Evolutionary conservation across 106 monocot genomes (phyloP), one percentile per base, ranked within the genome.

Genomic region (Xerophyta viscosa): DNA sequence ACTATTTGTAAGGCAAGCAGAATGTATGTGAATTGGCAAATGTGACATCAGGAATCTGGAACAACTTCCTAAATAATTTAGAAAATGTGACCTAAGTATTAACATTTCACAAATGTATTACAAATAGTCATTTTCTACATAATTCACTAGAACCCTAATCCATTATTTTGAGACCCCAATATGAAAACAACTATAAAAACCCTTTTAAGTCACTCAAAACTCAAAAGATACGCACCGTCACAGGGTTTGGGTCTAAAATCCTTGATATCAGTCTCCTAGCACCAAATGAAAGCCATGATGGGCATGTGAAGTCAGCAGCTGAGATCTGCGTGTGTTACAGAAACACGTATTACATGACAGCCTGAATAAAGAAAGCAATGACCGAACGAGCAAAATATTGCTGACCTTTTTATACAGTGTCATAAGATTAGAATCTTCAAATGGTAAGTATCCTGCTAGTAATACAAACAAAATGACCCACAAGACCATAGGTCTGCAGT

Each of bases 401-500:
- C 73, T 72, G 71, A 91, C 91, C 59, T 85, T 91, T 50, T 85
- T 85, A 64, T 85, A 85, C 21, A 91, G 69, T 29, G n/a, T 64
- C 69, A 78, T 67, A 43, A 78, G 57, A 71, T 91, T 91, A 72
- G 71, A 58, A 71, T 91, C 91, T 70, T 85, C 91, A 67, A 85
- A 91, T 69, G 91, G 91, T 61, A 91, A 85, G 69, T 85, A 91
- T 36, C 91, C 91, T 70, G 91, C 84, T 51, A 91, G 91, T 53
- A 91, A 65, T 46, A 85, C 81, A 57, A 91, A 91, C 1, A 91
- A 69, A 51, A 91, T 72, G 17, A 91, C 91, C 91, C 91, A 48
- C 91, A 91, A 33, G 91, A 91, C 91, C 91, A 91, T 21, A 91
- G 57, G 54, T 91, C 91, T 30, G 91, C 91, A 26, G 85, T 81